Base-by-base conservation (phyloP, 1,284 basidiomycete genomes). In the Naganishia cerealis region DNA sequence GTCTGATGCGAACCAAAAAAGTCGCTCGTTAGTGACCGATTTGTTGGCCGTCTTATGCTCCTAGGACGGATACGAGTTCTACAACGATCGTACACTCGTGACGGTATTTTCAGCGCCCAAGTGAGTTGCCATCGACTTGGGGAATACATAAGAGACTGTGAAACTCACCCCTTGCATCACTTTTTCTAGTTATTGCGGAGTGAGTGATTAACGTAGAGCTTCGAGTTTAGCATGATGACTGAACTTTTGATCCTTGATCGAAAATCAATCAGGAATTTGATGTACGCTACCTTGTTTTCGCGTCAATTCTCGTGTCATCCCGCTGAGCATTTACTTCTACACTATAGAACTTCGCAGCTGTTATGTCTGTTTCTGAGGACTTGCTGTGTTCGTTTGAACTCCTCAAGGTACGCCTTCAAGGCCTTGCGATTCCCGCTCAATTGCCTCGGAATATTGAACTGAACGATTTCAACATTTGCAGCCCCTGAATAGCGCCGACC, bases 101-200 rank as follows among this genome's bases (percentile, higher is more conserved):
- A 99, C 96, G 0, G 94, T 99, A 58, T 99, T 99, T 81, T 95
- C 92, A 73, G 96, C 96, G 66, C 94, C 94, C 81, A 95, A 82
- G 94, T 94, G 75, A 83, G 89, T 84, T 29, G 33, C 26, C 8
- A 4, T 40, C 29, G 36, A 5, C 33, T 12, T 29, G 48, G 18
- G 29, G 46, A 15, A 26, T 57, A 43, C 26, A 5, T 2, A 15
- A 39, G 54, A 21, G n/a, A 13, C 48, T 13, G 6, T 21, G 10
- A 33, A 1, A 4, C 15, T 52, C n/a, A 61, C 26, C 16, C 39
- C 67, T 62, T 61, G 70, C 71, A 52, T 67, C 58, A 55, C 48
- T 24, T 50, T 50, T 68, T 65, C 40, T 66, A 79, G 77, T 71
- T 81, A 81, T 69, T 81, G 79, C 57, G 79, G 79, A 42, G 75